Base-by-base conservation (phyloP, 2,329 filamentous ascomycete species). In the Colletotrichum limetticola region DNA sequence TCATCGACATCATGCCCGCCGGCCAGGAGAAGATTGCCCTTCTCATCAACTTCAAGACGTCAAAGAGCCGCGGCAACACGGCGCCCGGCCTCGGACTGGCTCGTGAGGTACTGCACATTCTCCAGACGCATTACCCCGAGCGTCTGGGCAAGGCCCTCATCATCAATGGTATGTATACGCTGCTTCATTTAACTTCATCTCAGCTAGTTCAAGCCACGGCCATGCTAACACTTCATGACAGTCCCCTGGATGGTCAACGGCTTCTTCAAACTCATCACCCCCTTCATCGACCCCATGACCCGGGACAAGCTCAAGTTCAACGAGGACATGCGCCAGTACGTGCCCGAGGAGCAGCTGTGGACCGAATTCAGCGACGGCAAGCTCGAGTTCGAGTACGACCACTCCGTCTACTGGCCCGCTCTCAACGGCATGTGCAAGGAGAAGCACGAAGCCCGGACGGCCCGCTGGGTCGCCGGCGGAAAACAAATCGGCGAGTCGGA, bases 251-350 rank as follows among this genome's bases (percentile, higher is more conserved):
- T 97, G 75, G 94, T 98, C 74, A 92, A 91, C 82, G 94, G 94
- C 63, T 99, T 99, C 88, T 97, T 98, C 89, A 98, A 97, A 84
- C 86, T 98, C 78, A 95, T 99, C 84, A 95, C 91, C 5, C 95
- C 96, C 52, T 98, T 99, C 84, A 98, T 99, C 84, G 97, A 99
- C 83, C 97, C 97, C 8, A 86, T 95, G 78, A 99, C 97, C 11
- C 91, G 94, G 71, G 92, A 97, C 79, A 99, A 99, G 87, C 92
- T 99, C 85, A 97, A 97, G 86, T 98, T 98, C 88, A 98, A 98
- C 86, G 95, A 98, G 82, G 93, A 97, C 80, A 92, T 98, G 86
- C 89, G 88, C 77, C 87, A 93, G 76, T 95, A 95, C 81, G 93
- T 99, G 24, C 95, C 95, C 5, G 83, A 91, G 8, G 88, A 92